Percentiles rank a stretch among this genome's conserved stretches.
Conservation (phyloP, 106 monocot species). For the Alisma plantagoaquatica region DNA sequence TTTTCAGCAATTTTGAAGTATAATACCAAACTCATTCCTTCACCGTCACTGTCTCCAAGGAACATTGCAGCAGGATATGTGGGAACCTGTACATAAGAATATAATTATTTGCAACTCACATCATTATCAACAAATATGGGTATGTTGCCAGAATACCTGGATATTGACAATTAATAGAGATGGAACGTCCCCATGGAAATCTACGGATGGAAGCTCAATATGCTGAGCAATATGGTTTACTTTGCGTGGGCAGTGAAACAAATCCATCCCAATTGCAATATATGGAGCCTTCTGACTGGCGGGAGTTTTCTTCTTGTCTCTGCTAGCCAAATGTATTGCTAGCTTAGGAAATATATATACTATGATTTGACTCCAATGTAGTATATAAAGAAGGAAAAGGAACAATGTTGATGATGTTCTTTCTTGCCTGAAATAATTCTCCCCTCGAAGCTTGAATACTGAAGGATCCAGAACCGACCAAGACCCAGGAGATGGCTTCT, state of each 20-base stretch:
- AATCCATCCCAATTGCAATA: slow-evolving; percentile 59
- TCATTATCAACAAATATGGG: too few species aligned
- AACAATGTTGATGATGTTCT: not conserved
- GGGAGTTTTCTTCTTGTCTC: slow-evolving; percentile 60
- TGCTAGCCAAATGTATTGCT: slow-evolving; percentile 5
- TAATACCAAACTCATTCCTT: slow-evolving; percentile 73
- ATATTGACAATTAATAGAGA: slow-evolving; percentile 85
- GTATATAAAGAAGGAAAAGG: not conserved
- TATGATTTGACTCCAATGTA: too few species aligned
- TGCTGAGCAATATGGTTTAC: slow-evolving; percentile 64
- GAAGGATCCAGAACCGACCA: slow-evolving; percentile 77
- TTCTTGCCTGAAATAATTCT: slow-evolving; percentile 75
- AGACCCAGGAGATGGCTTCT: slow-evolving; percentile 42
- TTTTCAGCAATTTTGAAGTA: slow-evolving; percentile 85
- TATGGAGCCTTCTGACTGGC: slow-evolving; percentile 46
- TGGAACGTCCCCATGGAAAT: slow-evolving; percentile 56
- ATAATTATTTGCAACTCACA: too few species aligned
- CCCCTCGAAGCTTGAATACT: slow-evolving; percentile 77
- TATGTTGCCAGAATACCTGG: too few species aligned
- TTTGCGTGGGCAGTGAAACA: slow-evolving; percentile 47
- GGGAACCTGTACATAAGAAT: slow-evolving; percentile 76
- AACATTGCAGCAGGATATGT: slow-evolving; percentile 87
- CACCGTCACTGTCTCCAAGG: slow-evolving; percentile 85
- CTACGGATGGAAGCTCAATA: slow-evolving; percentile 64
- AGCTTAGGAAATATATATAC: too few species aligned